Base-by-base conservation (phyloP, 495 filamentous ascomycete species). In the Zalerion maritima region DNA sequence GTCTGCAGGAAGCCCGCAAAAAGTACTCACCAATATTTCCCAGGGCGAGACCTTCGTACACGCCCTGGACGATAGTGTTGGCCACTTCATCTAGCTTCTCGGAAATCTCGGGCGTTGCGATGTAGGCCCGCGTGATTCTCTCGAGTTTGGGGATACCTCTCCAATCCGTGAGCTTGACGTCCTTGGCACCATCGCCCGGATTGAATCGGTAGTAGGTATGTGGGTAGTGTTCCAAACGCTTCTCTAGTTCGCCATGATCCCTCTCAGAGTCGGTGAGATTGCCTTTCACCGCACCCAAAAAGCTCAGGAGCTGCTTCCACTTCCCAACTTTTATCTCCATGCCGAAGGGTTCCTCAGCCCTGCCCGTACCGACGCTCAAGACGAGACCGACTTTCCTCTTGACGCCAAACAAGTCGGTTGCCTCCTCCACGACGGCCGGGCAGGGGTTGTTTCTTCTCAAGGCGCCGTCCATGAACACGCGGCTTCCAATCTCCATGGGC, bases 181-280 rank as follows among this genome's bases (percentile, higher is more conserved):
- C 62, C 55, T 85, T 85, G 13, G 83, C 83, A 27, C 81, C 84
- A 42, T 85, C 76, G 1, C 36, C 31, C 4, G 44, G 40, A 13
- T 27, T 44, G 32, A 47, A 44, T 6, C 43, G 43, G 14, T 34
- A 44, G 14, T 41, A 44, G 7, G 41, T 13, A 6, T 29, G 24
- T 0, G 26, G 14, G 16, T 15, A 29, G 3, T 10, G 6, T 5
- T 3, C 3, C 11, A 47, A 13, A 8, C 20, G 14, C 1, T 11
- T 7, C 10, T 28, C 3, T 0, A 41, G 20, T 5, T 21, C 8
- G 13, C 18, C 11, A 14, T 40, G 32, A 6, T 15, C 3, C 5
- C 19, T 6, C 21, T 47, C 40, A 4, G 19, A 16, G 19, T 41
- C 40, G 1, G 40, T 43, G 6, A 32, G 26, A 0, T 11, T 20